Evolutionary conservation across 1,139 yeast species (phyloP), one percentile per base, ranked within the genome.

Genomic region (Magnusiomyces ingens): DNA sequence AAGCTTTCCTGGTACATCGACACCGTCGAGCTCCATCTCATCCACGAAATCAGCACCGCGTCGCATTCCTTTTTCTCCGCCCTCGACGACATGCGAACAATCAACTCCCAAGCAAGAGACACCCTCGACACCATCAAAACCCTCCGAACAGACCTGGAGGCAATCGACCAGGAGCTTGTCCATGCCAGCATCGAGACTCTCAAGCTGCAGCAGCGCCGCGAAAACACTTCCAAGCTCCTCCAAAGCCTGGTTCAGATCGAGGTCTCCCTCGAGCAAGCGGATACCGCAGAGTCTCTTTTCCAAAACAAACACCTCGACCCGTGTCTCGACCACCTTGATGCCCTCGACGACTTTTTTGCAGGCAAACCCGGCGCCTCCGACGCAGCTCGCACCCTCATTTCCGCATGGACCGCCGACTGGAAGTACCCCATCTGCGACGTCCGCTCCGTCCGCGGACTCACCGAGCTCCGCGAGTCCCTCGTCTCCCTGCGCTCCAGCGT

Each of bases 31-130:
- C 74, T 87, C 45, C 83, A 85, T 59, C 71, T 93, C 49, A 85
- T 91, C 19, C 77, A 80, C 48, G 96, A 91, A 66, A 90, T 93
- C 41, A 85, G 96, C 11, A 81, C 80, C 60, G 85, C 96, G 0
- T 87, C 96, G 0, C 81, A 82, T 56, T 83, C 91, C 2, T 93
- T 93, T 65, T 90, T 91, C 68, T 80, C 81, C 51, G 91, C 96
- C 0, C 72, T 94, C 55, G 90, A 83, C 54, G 95, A 88, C 60
- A 77, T 94, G 56, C 78, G 80, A 59, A 75, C 74, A 10, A 83
- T 93, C 48, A 80, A 82, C 53, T 65, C 66, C 1, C 81, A 81
- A 58, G 81, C 94, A 0, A 69, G 75, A 6, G 66, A 68, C 8
- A 78, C 90, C 42, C 73, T 84, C 0, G 67, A 67, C 1, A 71